These are phyloP conservation scores for Suhomyces ambrosiae DNA, from an alignment of 1,139 yeast genomes.

Conservation along the genomic window DNA sequence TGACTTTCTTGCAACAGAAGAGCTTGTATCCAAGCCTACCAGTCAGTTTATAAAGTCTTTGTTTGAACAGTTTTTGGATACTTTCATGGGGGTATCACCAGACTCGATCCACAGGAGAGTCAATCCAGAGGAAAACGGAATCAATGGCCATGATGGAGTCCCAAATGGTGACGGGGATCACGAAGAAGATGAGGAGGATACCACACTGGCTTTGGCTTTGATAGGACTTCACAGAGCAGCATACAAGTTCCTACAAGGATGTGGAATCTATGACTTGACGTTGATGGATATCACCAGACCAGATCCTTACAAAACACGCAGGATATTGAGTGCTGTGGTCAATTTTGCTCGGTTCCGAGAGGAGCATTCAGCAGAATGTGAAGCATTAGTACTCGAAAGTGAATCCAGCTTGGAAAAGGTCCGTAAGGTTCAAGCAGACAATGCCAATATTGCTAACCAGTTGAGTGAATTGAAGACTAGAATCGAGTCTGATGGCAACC, in stretches of 20 bases:
- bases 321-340: conserved; percentile 79
- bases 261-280: conserved; percentile 79
- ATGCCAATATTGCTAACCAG: conserved; percentile 43
- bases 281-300: conserved; percentile 69
- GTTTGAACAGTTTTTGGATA: conserved; percentile 71
- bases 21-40: conserved; percentile 65
- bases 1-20: conserved; percentile 65
- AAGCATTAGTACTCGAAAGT: conserved; percentile 55
- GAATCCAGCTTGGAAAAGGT: conserved; percentile 50
- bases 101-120: conserved; percentile 17
- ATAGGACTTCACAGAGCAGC: conserved; percentile 62
- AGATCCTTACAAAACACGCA: conserved; percentile 61
- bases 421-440: conserved; percentile 34
- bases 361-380: conserved; percentile 71
- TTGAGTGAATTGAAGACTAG: conserved; percentile 41
- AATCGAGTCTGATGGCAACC: conserved; percentile 25
- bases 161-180: conserved; percentile 14
- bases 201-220: conserved; percentile 22
- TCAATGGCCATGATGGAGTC: conserved; percentile 7
- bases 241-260: conserved; percentile 61
- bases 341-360: conserved; percentile 86
- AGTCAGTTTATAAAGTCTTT: conserved; percentile 60
- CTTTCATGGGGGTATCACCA: conserved; percentile 53
- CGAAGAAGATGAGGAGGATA: conserved; percentile 40
- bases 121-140: conserved; percentile 2